Conservation (phyloP, 2,329 filamentous ascomycete genomes). For the Alternaria rosae region DNA sequence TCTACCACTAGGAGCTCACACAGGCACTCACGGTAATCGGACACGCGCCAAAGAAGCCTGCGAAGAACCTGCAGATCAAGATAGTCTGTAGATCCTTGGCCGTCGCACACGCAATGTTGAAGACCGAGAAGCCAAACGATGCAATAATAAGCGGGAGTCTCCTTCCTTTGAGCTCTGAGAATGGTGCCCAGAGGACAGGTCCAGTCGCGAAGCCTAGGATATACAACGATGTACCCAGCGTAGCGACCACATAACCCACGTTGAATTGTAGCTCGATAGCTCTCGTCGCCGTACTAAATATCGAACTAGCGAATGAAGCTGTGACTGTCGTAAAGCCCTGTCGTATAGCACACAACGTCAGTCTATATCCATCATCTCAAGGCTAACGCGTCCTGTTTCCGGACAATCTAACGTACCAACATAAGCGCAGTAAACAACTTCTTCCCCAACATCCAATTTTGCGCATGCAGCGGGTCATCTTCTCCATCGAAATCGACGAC, state of each 20-base stretch:
- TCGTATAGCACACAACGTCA: accelerated
- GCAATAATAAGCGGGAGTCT: conserved; percentile 57
- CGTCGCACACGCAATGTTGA: conserved; percentile 58
- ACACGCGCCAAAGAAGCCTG: conserved; percentile 62
- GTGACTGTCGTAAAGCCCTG: conserved; percentile 72
- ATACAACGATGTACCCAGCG: conserved; percentile 59
- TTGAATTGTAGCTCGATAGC: conserved; percentile 49
- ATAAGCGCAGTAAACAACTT: conserved; percentile 75
- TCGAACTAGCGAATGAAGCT: conserved; percentile 68
- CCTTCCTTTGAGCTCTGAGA: conserved; percentile 60
- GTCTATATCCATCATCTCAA: background rate
- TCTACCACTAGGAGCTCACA: too few relatives aligned
- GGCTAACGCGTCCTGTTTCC: background rate
- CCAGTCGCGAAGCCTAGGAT: conserved; percentile 60
- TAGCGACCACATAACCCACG: conserved; percentile 58
- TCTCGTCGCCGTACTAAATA: conserved; percentile 52
- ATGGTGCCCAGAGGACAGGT: conserved; percentile 56
- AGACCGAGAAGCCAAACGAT: conserved; percentile 61
- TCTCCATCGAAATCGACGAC: conserved; percentile 84
- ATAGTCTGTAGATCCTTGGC: conserved; percentile 63
- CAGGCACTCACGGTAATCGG: conserved; percentile 60
- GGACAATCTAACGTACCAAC: conserved; percentile 46
- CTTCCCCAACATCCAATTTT: conserved; percentile 83
- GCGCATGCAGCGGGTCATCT: conserved; percentile 82
- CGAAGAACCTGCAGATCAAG: conserved; percentile 61